These are phyloP conservation scores for Wakefieldia striispora DNA, from an alignment of 768 basidiomycete genomes.

Conservation along the genomic window DNA sequence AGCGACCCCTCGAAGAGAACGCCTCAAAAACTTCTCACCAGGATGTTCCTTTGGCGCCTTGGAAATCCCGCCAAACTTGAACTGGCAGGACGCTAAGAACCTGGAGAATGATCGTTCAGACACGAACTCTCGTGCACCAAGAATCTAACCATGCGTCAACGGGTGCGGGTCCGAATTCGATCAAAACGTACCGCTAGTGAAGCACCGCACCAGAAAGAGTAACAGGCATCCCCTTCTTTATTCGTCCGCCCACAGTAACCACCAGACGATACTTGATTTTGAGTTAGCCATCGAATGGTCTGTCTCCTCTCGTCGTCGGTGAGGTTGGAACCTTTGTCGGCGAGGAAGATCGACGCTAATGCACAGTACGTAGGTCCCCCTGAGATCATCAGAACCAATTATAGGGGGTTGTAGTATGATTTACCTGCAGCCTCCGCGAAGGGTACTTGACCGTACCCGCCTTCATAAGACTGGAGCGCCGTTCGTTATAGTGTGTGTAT, in stretches of 20 bases:
- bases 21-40: conserved; percentile 44
- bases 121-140: conserved; percentile 59
- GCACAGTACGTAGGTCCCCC: conserved; percentile 96
- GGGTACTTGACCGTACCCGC: conserved; percentile 84
- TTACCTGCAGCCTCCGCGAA: conserved; percentile 83
- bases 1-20: neutral
- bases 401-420: conserved; percentile 10
- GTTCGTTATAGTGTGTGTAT: neutral
- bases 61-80: conserved; percentile 83
- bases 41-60: conserved; percentile 80
- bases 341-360: conserved; percentile 68
- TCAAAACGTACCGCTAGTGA: conserved; percentile 58
- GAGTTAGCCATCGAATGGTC: conserved; percentile 75
- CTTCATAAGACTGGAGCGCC: conserved; percentile 77
- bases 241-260: conserved; percentile 89
- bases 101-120: conserved; percentile 51
- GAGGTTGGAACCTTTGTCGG: conserved; percentile 25
- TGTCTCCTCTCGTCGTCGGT: conserved; percentile 41
- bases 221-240: conserved; percentile 90
- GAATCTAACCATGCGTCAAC: conserved; percentile 49
- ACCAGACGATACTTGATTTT: conserved; percentile 62
- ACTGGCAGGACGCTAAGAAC: conserved; percentile 79
- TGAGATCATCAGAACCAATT: conserved; percentile 26
- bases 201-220: conserved; percentile 94
- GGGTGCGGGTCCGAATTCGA: neutral